Evolutionary conservation across 352 stramenopile genomes (phyloP).

Genomic region (Globisporangium camurandrum): DNA sequence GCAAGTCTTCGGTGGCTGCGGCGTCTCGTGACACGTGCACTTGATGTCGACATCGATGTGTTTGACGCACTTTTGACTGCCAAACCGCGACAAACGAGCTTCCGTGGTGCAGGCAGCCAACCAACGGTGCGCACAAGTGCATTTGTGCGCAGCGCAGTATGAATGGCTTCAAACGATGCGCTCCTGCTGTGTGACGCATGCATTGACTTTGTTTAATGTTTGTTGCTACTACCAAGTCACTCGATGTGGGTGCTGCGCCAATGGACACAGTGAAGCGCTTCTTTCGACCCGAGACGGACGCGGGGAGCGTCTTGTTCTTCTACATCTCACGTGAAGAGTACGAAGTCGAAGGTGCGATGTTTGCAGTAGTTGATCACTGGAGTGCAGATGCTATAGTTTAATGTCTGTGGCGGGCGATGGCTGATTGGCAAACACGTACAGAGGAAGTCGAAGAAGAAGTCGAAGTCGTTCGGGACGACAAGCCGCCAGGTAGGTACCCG

Average conservation of each 20-base stretch:
- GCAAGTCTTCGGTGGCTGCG: slow-evolving; percentile 43
- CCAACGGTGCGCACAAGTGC: slow-evolving; percentile 25
- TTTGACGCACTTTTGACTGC: slow-evolving; percentile 48
- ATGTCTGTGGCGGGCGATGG: background rate
- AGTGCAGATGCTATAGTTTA: no score
- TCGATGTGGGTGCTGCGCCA: slow-evolving; percentile 17
- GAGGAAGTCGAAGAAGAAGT: slow-evolving; percentile 81
- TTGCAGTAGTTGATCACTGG: no score
- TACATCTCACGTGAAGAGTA: slow-evolving; percentile 55
- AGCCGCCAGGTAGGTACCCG: slow-evolving; percentile 16
- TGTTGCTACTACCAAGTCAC: slow-evolving; percentile 6
- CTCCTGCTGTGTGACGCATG: background rate
- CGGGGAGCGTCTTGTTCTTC: slow-evolving; percentile 75
- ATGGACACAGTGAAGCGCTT: slow-evolving; percentile 42
- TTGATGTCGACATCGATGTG: slow-evolving; percentile 46
- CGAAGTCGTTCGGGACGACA: slow-evolving; percentile 36
- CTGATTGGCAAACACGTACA: slow-evolving; percentile 5
- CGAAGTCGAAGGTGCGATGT: slow-evolving; percentile 42
- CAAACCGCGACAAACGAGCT: slow-evolving; percentile 17
- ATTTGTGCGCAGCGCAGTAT: no score
- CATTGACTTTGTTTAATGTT: background rate
- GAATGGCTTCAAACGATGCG: background rate
- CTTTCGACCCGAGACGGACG: slow-evolving; percentile 41
- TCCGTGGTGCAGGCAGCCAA: slow-evolving; percentile 28
- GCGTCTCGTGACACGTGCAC: slow-evolving; percentile 45